A percentile compares a stretch with the other conserved stretches of the same genome.
Evolutionary conservation across 768 basidiomycete genomes (phyloP).

Genomic region (Pholiota molesta): DNA sequence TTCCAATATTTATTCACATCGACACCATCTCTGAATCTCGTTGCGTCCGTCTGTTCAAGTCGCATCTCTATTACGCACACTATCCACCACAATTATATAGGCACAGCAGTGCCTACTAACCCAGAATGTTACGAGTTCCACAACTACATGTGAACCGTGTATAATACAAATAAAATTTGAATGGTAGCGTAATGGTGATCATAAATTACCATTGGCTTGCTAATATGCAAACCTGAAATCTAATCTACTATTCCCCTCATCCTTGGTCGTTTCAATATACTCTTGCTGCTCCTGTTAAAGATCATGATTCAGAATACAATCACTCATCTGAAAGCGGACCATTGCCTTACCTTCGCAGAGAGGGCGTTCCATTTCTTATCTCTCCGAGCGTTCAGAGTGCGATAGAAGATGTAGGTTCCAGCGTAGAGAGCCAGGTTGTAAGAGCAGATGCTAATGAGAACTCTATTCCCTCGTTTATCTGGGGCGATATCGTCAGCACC

Average conservation of each 20-base stretch:
- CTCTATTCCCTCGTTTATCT: constrained; percentile 64
- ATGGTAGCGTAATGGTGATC: too few relatives aligned
- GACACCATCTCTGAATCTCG: too few relatives aligned
- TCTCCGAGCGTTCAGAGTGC: constrained; percentile 47
- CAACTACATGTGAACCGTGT: too few relatives aligned
- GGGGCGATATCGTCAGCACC: background rate
- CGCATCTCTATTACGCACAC: too few relatives aligned
- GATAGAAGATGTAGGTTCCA: constrained; percentile 57
- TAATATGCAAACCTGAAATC: constrained; percentile 68
- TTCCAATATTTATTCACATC: too few relatives aligned
- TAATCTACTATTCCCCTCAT: constrained; percentile 59
- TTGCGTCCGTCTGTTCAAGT: too few relatives aligned
- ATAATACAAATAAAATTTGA: too few relatives aligned
- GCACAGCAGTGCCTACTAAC: too few relatives aligned
- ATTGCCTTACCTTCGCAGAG: constrained; percentile 43
- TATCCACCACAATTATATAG: too few relatives aligned
- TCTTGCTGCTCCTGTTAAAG: constrained; percentile 43
- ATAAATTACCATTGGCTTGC: background rate
- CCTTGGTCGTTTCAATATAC: constrained; percentile 41
- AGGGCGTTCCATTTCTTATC: constrained; percentile 53
- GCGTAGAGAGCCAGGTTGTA: constrained; percentile 59
- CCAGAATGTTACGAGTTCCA: too few relatives aligned
- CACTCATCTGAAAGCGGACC: background rate
- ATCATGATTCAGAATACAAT: background rate
- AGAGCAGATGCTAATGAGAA: constrained; percentile 53